Evolutionary conservation across 352 stramenopile species (phyloP), one percentile per base, ranked within the genome.

Genomic region (Pythium volutum): DNA sequence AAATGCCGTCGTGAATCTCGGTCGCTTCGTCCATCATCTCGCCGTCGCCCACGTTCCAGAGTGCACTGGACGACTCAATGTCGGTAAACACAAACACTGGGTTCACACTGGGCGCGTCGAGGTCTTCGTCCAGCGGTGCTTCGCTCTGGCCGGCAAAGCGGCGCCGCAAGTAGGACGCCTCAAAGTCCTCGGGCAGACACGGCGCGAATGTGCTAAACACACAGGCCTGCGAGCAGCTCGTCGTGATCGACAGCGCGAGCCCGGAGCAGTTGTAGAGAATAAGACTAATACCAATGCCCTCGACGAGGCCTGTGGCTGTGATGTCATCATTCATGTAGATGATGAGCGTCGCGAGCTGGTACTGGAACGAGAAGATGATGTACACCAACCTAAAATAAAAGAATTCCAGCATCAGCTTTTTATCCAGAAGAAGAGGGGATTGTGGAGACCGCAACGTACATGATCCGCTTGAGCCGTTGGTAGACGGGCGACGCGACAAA

Each of bases 71-170:
- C 10, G 60, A 61, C 20, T 61, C 48, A 18, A 67, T 67, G 12
- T 67, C 60, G 3, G 70, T 75, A 54, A 64, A 74, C 14, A 77
- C 67, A 62, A 77, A 77, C 25, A 74, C 67, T 11, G 70, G 70
- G 26, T 66, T 58, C 3, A 38, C 26, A 16, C n/a, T 25, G 1
- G 57, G 64, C 1, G 64, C 25, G 7, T 66, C 34, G 8, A 62
- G 22, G 27, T 62, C 45, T n/a, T 33, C 49, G 12, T 46, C 3
- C 2, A 15, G 7, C 31, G 36, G 53, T 9, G 23, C 38, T 22
- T 58, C 16, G 0, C 16, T 45, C 8, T 57, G 33, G 1, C 47
- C 42, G 0, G 41, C 9, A 22, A 55, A 56, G 33, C 63, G 54
- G 1, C 36, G 36, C 11, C n/a, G 36, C 14, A 43, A 9, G 36